Conservation (phyloP, 169 alveolate genomes). For the Plasmodium fragile region DNA sequence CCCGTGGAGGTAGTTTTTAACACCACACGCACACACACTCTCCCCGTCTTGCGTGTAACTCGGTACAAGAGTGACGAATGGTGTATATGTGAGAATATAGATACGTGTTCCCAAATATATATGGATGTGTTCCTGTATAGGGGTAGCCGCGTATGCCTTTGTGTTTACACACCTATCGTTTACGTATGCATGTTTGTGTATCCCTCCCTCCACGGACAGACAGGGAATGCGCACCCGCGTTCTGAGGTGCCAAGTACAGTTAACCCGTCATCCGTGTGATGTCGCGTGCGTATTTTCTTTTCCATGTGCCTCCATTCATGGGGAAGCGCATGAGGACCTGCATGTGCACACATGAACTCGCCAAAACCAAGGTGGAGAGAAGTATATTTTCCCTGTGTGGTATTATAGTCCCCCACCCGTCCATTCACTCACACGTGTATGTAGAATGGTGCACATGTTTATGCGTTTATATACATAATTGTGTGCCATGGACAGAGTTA, state of each 20-base stretch:
- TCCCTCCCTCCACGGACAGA: not conserved
- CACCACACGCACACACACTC: too few relatives aligned
- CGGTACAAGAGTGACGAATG: not conserved
- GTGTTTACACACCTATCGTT: not conserved
- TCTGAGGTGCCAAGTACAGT: not conserved
- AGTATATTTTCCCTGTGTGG: not conserved
- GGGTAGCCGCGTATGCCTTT: not conserved
- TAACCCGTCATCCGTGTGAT: not conserved
- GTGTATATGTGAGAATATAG: not conserved
- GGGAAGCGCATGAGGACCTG: not conserved
- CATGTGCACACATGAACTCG: not conserved
- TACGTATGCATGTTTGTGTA: not conserved
- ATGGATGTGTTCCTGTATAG: not conserved
- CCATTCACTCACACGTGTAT: not conserved
- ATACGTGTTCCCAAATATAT: not conserved
- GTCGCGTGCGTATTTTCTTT: not conserved
- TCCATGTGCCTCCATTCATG: not conserved
- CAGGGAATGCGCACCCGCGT: not conserved
- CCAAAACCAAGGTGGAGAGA: not conserved
- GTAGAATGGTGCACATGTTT: conserved; percentile 1
- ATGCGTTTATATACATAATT: not conserved
- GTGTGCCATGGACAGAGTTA: not conserved
- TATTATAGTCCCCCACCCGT: not conserved
- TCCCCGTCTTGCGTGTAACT: not conserved
- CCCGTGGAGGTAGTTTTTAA: not conserved